Base-by-base conservation (phyloP, 106 monocot genomes). In the Dioscorea alata region DNA sequence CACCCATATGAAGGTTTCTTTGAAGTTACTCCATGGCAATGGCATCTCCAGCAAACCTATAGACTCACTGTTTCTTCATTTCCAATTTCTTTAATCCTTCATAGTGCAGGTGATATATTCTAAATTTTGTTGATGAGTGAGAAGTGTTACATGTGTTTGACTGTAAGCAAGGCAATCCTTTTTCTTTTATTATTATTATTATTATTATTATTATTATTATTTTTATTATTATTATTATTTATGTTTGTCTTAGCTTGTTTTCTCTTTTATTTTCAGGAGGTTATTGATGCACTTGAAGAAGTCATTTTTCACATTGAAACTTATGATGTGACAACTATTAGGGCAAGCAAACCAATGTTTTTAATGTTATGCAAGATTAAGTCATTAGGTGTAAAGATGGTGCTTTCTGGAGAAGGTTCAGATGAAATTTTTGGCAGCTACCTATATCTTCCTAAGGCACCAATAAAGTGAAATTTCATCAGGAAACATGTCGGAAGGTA, bases 331-430 rank as follows among this genome's bases (percentile, higher is more conserved):
- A 81, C 81, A 12, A 75, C 81, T 25, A 63, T 81, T 35, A 66
- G 81, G 61, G 81, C 81, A 14, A 75, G 81, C 62, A 81, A 75
- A 24, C 81, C 81, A 60, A 81, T 81, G 81, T 81, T 81, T 49
- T 62, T 81, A 71, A 81, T 81, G 81, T 75, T 75, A 20, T 51
- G 81, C n/a, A 81, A 81, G 63, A 81, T 81, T 33, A 81, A 81
- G 53, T 75, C 81, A n/a, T 42, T 81, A 49, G 75, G 81, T 57
- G 75, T 81, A 21, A 81, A 81, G 75, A 81, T 81, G 81, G 75
- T 81, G 61, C 81, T 75, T 24, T 81, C 81, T 53, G 81, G 81
- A 13, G 81, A 81, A 72, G 81, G 81, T 61, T 81, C 81, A 28
- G 81, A 81, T 71, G 81, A 81, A 63, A 75, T 75, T 42, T 81